Evolutionary conservation across 257 asterid species (phyloP).

Genomic region (Ilex asprella): DNA sequence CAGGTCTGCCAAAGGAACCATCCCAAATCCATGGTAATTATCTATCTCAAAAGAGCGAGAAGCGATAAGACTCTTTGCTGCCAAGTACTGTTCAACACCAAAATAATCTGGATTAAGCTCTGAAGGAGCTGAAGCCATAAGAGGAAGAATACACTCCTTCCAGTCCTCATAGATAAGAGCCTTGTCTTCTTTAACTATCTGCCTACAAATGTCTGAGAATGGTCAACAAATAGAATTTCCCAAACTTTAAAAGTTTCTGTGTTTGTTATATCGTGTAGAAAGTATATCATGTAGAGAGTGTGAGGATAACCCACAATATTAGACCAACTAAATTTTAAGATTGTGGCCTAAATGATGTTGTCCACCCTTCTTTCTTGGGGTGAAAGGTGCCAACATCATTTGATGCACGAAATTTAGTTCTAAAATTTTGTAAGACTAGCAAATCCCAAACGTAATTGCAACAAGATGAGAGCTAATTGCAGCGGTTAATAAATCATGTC

Average conservation of each 20-base stretch:
- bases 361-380: not conserved
- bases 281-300: not conserved
- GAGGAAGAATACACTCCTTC: constrained; percentile 77
- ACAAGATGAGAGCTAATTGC: too few species aligned
- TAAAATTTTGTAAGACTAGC: too few species aligned
- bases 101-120: constrained; percentile 51
- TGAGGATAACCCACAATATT: not conserved
- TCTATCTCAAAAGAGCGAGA: constrained; percentile 80
- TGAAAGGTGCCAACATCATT: not conserved
- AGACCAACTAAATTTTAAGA: not conserved
- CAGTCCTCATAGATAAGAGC: constrained; percentile 63
- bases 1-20: constrained; percentile 99
- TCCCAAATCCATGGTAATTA: constrained; percentile 76
- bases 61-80: constrained; percentile 80
- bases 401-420: too few species aligned
- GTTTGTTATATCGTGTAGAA: too few species aligned
- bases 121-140: constrained; percentile 30
- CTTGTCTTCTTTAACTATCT: constrained; percentile 79
- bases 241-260: not conserved
- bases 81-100: constrained; percentile 54
- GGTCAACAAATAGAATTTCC: not conserved
- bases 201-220: constrained; percentile 32
- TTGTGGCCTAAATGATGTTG: not conserved
- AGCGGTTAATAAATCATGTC: too few species aligned
- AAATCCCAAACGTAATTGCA: too few species aligned